Evolutionary conservation across 106 monocot species (phyloP).

Genomic region (Amphibolis antarctica): DNA sequence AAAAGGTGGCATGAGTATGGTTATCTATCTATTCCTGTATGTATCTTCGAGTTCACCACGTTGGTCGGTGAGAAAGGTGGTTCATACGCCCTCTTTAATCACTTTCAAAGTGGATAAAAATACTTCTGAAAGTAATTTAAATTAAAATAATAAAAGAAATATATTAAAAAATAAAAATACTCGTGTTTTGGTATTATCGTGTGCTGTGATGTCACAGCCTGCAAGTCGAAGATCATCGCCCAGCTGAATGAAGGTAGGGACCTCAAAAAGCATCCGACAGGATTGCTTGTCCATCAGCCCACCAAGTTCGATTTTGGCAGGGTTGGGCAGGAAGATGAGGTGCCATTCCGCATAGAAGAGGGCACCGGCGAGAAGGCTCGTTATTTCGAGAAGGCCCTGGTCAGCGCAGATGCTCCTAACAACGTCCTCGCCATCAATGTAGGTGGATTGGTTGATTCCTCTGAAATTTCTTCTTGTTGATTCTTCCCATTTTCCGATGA

Average conservation of each 20-base stretch:
- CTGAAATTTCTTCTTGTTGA: not conserved
- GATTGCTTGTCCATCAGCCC: slow-evolving; percentile 42
- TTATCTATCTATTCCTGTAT: too few relatives aligned
- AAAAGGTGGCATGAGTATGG: too few relatives aligned
- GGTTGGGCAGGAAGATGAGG: slow-evolving; percentile 35
- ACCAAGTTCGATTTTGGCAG: slow-evolving; percentile 59
- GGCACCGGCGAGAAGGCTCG: slow-evolving; percentile 1
- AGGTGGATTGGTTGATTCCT: not conserved
- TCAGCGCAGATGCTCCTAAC: slow-evolving; percentile 1
- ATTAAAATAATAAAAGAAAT: too few relatives aligned
- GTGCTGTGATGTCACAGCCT: slow-evolving; percentile 70
- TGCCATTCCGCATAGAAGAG: slow-evolving; percentile 40
- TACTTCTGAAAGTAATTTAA: too few relatives aligned
- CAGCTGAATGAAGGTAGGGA: slow-evolving; percentile 49
- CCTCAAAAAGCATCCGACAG: slow-evolving; percentile 55
- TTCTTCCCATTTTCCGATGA: not conserved
- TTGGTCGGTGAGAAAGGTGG: too few relatives aligned
- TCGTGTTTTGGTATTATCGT: too few relatives aligned
- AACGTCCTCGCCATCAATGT: slow-evolving; percentile 50
- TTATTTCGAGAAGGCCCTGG: slow-evolving; percentile 19
- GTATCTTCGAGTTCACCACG: too few relatives aligned
- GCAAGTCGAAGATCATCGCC: slow-evolving; percentile 57
- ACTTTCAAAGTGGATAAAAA: too few relatives aligned
- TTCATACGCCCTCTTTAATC: too few relatives aligned
- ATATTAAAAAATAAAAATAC: too few relatives aligned